Base-by-base conservation (phyloP, 1,284 basidiomycete genomes). In the Trichosporon asahii region DNA sequence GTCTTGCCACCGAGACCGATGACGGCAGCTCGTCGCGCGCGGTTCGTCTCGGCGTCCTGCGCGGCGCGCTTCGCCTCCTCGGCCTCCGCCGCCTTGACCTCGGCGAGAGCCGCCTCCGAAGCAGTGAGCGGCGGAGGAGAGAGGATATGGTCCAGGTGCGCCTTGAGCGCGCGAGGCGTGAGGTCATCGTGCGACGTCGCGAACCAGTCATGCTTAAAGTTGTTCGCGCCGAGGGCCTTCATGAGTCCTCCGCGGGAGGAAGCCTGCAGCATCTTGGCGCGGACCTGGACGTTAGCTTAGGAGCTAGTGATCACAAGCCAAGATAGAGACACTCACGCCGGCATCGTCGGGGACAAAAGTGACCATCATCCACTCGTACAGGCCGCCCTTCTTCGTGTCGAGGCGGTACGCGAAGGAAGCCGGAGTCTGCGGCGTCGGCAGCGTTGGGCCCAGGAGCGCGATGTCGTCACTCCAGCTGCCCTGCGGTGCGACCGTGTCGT, bases 181-280 rank as follows among this genome's bases (percentile, higher is more conserved):
- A 86, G 78, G 68, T 86, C 84, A 46, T 69, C 69, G 83, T 81
- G 75, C 65, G 88, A 88, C 0, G 92, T 94, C 0, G 93, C 93
- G 79, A 93, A 94, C 70, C 95, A 85, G 67, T 88, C 88, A 78
- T 93, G 90, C 14, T 89, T 88, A 82, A 95, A 93, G 69, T 89
- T 84, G 61, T 88, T 85, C 3, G 92, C 90, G 60, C 93, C 93
- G 0, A 95, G 86, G 4, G 88, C 85, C 81, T 90, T 93, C 63
- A 90, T 86, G 23, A 95, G 86, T 7, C 90, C 88, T 29, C 87
- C 86, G 66, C 93, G 88, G 0, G 90, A 90, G 1, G 93, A 91
- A n/a, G 94, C 94, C 81, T 95, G 95, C 31, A 96, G 85, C 94
- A 95, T 96, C 91, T 96, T 84, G 23, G 79, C 78, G 57, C 83